Percentiles rank a stretch among this genome's conserved stretches.
Evolutionary conservation across 2,329 filamentous ascomycete genomes (phyloP).

Genomic region (Diplodia mutila): DNA sequence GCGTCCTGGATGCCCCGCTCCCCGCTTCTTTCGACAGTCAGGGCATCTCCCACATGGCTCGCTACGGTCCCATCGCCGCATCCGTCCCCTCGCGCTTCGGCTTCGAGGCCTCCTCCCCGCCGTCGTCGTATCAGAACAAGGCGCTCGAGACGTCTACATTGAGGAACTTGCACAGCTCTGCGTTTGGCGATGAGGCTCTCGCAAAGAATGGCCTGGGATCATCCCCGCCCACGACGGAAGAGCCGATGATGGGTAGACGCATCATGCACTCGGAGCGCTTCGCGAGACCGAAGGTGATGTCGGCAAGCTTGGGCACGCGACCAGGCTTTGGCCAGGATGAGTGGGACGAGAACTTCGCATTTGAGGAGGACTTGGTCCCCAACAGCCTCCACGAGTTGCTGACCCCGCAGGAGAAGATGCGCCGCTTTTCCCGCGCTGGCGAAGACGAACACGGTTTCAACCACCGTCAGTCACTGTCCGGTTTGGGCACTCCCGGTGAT

Average conservation of each 20-base stretch:
- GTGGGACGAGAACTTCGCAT: slow-evolving; percentile 70
- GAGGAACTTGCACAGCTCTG: slow-evolving; percentile 66
- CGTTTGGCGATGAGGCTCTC: slow-evolving; percentile 71
- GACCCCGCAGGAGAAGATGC: slow-evolving; percentile 63
- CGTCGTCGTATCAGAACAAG: slow-evolving; percentile 62
- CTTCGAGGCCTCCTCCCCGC: slow-evolving; percentile 81
- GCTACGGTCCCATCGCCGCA: slow-evolving; percentile 86
- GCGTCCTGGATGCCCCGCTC: slow-evolving; percentile 88
- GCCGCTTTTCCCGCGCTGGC: slow-evolving; percentile 62
- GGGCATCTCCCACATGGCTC: slow-evolving; percentile 87
- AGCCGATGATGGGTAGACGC: slow-evolving; percentile 63
- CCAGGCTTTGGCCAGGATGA: slow-evolving; percentile 54
- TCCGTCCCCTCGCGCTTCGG: slow-evolving; percentile 93
- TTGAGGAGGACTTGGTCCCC: slow-evolving; percentile 88
- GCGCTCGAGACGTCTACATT: slow-evolving; percentile 66
- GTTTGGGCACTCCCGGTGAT: slow-evolving; percentile 52
- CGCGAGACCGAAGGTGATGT: slow-evolving; percentile 61
- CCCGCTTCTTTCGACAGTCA: slow-evolving; percentile 97
- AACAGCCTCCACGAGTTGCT: slow-evolving; percentile 67
- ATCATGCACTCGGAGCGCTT: slow-evolving; percentile 69
- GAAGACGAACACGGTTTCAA: slow-evolving; percentile 52
- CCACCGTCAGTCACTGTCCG: slow-evolving; percentile 53
- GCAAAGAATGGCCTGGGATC: slow-evolving; percentile 51
- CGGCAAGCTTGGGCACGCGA: slow-evolving; percentile 61
- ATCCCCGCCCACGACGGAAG: slow-evolving; percentile 67